These are phyloP conservation scores for Coemansia sp. DNA, from an alignment of 192 early-diverging fungal species.

Conservation along the genomic window DNA sequence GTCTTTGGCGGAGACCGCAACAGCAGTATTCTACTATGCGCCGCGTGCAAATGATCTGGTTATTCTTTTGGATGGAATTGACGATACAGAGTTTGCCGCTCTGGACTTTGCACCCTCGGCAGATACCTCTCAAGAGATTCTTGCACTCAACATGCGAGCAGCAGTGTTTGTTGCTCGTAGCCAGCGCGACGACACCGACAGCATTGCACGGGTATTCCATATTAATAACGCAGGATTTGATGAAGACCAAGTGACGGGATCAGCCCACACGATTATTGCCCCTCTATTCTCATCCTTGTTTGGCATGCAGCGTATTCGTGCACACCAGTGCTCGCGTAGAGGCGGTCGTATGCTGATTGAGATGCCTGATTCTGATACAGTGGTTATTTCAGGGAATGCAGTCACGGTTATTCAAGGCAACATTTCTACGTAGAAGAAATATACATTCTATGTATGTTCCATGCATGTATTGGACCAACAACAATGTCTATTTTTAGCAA, in stretches of 20 bases:
- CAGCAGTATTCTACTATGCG: not conserved
- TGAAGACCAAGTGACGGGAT: conserved; percentile 48
- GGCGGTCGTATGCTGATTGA: conserved; percentile 10
- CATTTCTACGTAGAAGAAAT: not conserved
- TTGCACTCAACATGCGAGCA: not conserved
- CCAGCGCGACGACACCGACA: conserved; percentile 8
- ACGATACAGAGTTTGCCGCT: not conserved
- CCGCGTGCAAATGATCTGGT: not conserved
- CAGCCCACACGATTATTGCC: conserved; percentile 25
- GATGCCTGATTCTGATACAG: too few species aligned
- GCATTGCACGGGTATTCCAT: conserved; percentile 34
- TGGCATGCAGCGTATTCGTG: conserved; percentile 15
- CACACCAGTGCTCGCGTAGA: conserved; percentile 23
- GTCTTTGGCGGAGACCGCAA: not conserved
- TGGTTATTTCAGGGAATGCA: conserved; percentile 9
- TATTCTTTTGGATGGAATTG: not conserved
- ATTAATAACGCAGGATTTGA: not conserved
- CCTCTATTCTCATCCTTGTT: conserved; percentile 12
- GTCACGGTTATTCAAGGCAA: conserved; percentile 19
- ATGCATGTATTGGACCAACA: too few species aligned
- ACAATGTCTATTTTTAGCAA: too few species aligned
- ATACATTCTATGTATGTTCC: not conserved
- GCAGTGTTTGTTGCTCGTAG: conserved; percentile 11
- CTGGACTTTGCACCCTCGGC: not conserved
- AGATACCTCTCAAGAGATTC: not conserved